A percentile compares a stretch with the other conserved stretches of the same genome.
These are phyloP conservation scores for Podospora tetraspora DNA, from an alignment of 495 filamentous ascomycete species.

Conservation along the genomic window DNA sequence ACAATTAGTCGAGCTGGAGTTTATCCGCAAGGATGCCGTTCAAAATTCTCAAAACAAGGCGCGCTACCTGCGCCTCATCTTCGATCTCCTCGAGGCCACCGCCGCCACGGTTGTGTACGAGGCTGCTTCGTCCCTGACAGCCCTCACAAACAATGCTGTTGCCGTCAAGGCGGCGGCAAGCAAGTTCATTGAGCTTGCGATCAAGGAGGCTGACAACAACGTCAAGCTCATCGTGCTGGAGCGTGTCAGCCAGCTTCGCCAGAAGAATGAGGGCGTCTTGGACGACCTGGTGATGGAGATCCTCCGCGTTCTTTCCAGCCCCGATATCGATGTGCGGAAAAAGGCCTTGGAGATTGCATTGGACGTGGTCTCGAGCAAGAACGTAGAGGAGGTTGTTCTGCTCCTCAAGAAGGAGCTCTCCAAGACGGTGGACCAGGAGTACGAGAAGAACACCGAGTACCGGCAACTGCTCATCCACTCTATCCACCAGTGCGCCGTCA, in stretches of 20 bases:
- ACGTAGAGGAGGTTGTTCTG: slow-evolving; percentile 95
- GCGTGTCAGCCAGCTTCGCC: slow-evolving; percentile 83
- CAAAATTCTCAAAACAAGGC: slow-evolving; percentile 94
- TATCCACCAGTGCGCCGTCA: slow-evolving; percentile 97
- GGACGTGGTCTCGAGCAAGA: slow-evolving; percentile 98
- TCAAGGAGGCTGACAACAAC: slow-evolving; percentile 97
- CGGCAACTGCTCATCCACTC: slow-evolving; percentile 92
- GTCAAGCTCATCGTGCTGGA: slow-evolving; percentile 98
- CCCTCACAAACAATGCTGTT: slow-evolving; percentile 92
- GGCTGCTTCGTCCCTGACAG: slow-evolving; percentile 93
- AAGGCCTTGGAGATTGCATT: slow-evolving; percentile 89
- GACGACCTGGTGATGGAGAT: slow-evolving; percentile 99
- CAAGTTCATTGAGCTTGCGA: slow-evolving; percentile 95
- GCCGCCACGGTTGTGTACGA: slow-evolving; percentile 96
- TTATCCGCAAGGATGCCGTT: slow-evolving; percentile 95
- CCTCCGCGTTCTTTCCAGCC: slow-evolving; percentile 88
- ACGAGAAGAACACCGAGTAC: slow-evolving; percentile 98
- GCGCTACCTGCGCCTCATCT: slow-evolving; percentile 87
- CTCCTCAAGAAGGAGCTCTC: slow-evolving; percentile 95
- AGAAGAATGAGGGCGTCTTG: slow-evolving; percentile 87
- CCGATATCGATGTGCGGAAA: slow-evolving; percentile 91
- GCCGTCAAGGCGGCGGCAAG: slow-evolving; percentile 93
- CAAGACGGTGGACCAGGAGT: slow-evolving; percentile 97
- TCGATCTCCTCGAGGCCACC: slow-evolving; percentile 89
- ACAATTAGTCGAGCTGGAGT: slow-evolving; percentile 90